These are phyloP conservation scores for Aspergillus fischeri DNA, from an alignment of 2,329 filamentous ascomycete species.

Conservation along the genomic window DNA sequence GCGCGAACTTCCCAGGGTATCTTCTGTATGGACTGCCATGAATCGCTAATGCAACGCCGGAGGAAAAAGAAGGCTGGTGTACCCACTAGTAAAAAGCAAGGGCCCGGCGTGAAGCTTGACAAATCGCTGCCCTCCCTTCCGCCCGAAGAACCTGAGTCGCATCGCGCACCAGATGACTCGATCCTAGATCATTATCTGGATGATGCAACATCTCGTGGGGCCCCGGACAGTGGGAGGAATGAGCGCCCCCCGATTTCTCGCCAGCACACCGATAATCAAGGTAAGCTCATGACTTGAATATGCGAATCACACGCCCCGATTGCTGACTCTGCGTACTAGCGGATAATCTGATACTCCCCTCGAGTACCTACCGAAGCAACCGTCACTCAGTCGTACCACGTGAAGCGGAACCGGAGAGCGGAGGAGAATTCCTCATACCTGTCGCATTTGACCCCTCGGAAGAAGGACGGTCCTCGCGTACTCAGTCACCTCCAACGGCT, in stretches of 20 bases:
- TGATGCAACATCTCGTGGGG: slow-evolving; percentile 18
- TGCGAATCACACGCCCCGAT: neutral
- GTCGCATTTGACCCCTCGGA: slow-evolving; percentile 70
- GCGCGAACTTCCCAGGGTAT: slow-evolving; percentile 96
- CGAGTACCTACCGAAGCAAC: slow-evolving; percentile 73
- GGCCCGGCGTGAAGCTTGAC: slow-evolving; percentile 64
- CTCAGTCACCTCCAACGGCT: slow-evolving; percentile 37
- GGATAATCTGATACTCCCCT: slow-evolving; percentile 66
- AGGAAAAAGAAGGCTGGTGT: slow-evolving; percentile 76
- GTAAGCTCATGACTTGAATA: slow-evolving; percentile 15
- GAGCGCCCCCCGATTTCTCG: slow-evolving; percentile 20
- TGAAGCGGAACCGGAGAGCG: slow-evolving; percentile 52
- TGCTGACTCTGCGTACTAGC: neutral
- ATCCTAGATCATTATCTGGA: slow-evolving; percentile 63
- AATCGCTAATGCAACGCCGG: slow-evolving; percentile 88
- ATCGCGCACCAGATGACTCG: slow-evolving; percentile 52
- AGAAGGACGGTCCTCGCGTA: slow-evolving; percentile 51
- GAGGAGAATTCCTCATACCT: slow-evolving; percentile 69
- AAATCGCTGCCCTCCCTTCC: slow-evolving; percentile 92
- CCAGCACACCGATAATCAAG: slow-evolving; percentile 27
- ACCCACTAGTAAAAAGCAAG: slow-evolving; percentile 28
- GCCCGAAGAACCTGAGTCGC: slow-evolving; percentile 62
- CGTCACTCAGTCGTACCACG: slow-evolving; percentile 66
- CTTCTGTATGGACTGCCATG: slow-evolving; percentile 98
- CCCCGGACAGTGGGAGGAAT: slow-evolving; percentile 20